phyloP scores from a whole-genome alignment of 2,329 filamentous ascomycete genomes.

The Orbilia brochopaga region DNA sequence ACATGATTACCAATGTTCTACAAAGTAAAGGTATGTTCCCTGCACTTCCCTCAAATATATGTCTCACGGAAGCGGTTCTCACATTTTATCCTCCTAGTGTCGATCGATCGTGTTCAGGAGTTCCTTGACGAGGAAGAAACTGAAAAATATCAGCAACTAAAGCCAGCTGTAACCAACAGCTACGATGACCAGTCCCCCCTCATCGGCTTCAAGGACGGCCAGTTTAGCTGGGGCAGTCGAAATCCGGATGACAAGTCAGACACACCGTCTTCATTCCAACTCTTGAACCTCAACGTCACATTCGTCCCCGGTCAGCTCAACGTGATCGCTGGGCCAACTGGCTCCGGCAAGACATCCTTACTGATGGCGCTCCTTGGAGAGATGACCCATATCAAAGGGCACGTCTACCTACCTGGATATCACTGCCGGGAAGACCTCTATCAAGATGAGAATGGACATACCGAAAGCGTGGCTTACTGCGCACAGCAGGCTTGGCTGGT shows the following conservation, averaged over 20 bases:
- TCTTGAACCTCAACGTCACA: conserved; percentile 81
- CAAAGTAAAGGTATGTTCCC: conserved; percentile 72
- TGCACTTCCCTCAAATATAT: background rate
- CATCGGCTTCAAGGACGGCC: conserved; percentile 84
- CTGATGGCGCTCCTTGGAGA: conserved; percentile 95
- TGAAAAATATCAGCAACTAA: conserved; percentile 87
- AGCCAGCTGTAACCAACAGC: conserved; percentile 65
- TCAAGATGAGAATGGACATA: conserved; percentile 80
- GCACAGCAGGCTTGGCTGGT: conserved; percentile 97
- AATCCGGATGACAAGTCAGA: conserved; percentile 63
- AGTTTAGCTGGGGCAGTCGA: conserved; percentile 82
- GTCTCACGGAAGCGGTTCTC: conserved; percentile 1
- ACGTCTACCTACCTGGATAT: conserved; percentile 83
- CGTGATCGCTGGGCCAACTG: conserved; percentile 89
- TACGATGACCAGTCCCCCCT: conserved; percentile 72
- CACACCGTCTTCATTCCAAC: conserved; percentile 71
- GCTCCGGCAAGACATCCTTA: conserved; percentile 92
- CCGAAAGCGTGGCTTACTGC: conserved; percentile 93
- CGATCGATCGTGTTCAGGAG: conserved; percentile 92
- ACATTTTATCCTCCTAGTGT: conserved; percentile 64
- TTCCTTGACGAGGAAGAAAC: conserved; percentile 94
- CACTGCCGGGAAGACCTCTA: conserved; percentile 83
- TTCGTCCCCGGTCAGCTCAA: conserved; percentile 88
- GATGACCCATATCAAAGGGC: conserved; percentile 84
- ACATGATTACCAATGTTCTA: conserved; percentile 98